Conservation (phyloP, 1,284 basidiomycete species). For the Inonotus hispidus region DNA sequence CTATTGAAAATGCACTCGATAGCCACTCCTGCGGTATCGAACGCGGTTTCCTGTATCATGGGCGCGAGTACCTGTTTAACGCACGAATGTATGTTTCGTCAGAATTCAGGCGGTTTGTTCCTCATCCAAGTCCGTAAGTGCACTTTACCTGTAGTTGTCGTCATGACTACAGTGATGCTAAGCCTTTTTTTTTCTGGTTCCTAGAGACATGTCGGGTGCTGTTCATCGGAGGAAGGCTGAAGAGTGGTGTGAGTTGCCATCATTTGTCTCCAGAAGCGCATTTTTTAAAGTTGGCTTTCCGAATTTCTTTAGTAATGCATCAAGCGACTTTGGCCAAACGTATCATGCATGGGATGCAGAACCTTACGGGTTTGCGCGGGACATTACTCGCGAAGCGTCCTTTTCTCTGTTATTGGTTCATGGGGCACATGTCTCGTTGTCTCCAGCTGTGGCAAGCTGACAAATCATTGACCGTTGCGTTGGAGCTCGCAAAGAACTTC, state of each 20-base stretch:
- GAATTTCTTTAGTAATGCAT: conserved; percentile 44
- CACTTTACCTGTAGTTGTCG: conserved; percentile 3
- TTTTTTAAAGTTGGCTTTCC: conserved; percentile 8
- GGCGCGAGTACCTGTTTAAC: conserved; percentile 70
- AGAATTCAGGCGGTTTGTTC: conserved; percentile 61
- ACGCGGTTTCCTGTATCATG: conserved; percentile 59
- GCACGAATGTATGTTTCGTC: conserved; percentile 65
- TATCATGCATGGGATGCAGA: conserved; percentile 53
- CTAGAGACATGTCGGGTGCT: conserved; percentile 42
- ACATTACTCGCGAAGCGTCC: conserved; percentile 52
- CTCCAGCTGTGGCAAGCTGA: conserved; percentile 60
- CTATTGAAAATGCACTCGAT: conserved; percentile 56
- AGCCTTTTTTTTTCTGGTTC: not conserved
- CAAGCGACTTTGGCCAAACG: conserved; percentile 57
- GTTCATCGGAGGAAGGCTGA: conserved; percentile 61
- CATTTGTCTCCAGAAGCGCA: not conserved
- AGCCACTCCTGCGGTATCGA: conserved; percentile 63
- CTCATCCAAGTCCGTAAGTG: conserved; percentile 53
- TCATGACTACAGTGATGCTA: not conserved
- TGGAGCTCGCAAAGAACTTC: conserved; percentile 60
- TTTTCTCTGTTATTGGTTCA: conserved; percentile 74
- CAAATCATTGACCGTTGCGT: conserved; percentile 50
- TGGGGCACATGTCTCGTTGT: conserved; percentile 53
- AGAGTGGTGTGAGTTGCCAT: conserved; percentile 59
- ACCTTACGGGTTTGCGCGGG: conserved; percentile 55